phyloP scores from a whole-genome alignment of 1,284 basidiomycete genomes.

The Coriolopsis trogii region DNA sequence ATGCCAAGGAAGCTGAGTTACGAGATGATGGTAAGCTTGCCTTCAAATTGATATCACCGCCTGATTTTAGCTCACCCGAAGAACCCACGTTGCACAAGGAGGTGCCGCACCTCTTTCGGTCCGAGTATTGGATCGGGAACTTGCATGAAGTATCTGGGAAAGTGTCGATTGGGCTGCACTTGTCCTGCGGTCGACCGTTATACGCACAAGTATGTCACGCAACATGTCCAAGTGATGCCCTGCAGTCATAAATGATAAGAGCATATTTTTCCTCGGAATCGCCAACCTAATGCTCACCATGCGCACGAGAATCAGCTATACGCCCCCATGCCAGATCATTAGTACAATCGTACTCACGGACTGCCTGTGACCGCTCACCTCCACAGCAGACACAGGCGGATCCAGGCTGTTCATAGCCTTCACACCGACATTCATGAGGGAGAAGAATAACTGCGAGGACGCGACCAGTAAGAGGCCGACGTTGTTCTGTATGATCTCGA shows the following conservation, averaged over 20 bases:
- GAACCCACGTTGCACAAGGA: conserved; percentile 64
- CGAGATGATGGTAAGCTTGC: too few species aligned
- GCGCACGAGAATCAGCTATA: conserved; percentile 49
- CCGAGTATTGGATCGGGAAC: conserved; percentile 70
- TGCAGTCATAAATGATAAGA: conserved; percentile 16
- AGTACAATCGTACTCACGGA: background rate
- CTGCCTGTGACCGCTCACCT: conserved; percentile 42
- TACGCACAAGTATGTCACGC: conserved; percentile 46
- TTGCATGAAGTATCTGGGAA: conserved; percentile 46
- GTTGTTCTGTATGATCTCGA: conserved; percentile 42
- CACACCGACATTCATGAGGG: conserved; percentile 62
- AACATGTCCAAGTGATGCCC: conserved; percentile 49
- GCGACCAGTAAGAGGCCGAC: conserved; percentile 66
- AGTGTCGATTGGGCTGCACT: background rate
- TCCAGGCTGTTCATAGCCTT: conserved; percentile 64
- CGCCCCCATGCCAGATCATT: too few species aligned
- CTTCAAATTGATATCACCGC: too few species aligned
- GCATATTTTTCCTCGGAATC: background rate
- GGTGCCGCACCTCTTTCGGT: conserved; percentile 62
- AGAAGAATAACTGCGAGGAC: conserved; percentile 62
- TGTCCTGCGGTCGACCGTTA: background rate
- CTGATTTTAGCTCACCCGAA: conserved; percentile 51
- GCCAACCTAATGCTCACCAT: conserved; percentile 40
- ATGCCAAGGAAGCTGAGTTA: conserved; percentile 57
- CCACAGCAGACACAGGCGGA: conserved; percentile 56